phyloP scores from a whole-genome alignment of 1,284 basidiomycete species.

The Psilocybe mexicana region DNA sequence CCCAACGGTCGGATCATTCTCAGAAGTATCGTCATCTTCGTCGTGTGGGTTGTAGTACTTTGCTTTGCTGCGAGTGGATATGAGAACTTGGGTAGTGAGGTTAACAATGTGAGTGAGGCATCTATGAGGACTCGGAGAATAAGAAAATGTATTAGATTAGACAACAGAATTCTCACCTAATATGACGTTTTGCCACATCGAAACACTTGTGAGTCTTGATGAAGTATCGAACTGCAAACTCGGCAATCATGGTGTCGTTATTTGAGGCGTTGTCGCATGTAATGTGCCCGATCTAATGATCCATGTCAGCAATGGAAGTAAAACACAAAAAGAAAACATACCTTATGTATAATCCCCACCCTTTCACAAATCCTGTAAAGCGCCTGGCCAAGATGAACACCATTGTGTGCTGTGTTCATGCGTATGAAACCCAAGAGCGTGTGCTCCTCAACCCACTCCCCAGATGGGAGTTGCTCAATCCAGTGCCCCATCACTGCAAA shows the following conservation, averaged over 20 bases:
- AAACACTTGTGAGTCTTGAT: neutral
- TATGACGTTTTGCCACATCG: constrained; percentile 18
- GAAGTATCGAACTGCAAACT: constrained; percentile 10
- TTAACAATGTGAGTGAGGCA: constrained; percentile 43
- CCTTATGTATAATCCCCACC: constrained; percentile 21
- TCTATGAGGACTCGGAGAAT: constrained; percentile 18
- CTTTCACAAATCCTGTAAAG: constrained; percentile 24
- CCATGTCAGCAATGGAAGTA: too few species aligned
- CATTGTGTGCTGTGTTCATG: constrained; percentile 16
- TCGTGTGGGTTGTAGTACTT: constrained; percentile 27
- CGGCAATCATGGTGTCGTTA: constrained; percentile 16
- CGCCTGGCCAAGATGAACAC: neutral
- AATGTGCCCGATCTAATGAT: constrained; percentile 18
- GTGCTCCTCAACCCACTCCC: constrained; percentile 12
- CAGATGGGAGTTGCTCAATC: constrained; percentile 15
- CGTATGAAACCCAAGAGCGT: constrained; percentile 25
- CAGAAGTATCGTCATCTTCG: constrained; percentile 17
- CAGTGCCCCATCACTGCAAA: constrained; percentile 24
- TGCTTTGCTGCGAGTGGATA: constrained; percentile 31
- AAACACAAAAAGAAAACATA: too few species aligned
- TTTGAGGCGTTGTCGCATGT: constrained; percentile 18
- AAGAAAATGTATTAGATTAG: neutral
- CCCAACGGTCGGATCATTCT: too few species aligned
- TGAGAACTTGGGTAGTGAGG: constrained; percentile 35
- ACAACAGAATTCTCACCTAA: constrained; percentile 21